Conservation (phyloP, 768 basidiomycete genomes). For the Calocera cornea region DNA sequence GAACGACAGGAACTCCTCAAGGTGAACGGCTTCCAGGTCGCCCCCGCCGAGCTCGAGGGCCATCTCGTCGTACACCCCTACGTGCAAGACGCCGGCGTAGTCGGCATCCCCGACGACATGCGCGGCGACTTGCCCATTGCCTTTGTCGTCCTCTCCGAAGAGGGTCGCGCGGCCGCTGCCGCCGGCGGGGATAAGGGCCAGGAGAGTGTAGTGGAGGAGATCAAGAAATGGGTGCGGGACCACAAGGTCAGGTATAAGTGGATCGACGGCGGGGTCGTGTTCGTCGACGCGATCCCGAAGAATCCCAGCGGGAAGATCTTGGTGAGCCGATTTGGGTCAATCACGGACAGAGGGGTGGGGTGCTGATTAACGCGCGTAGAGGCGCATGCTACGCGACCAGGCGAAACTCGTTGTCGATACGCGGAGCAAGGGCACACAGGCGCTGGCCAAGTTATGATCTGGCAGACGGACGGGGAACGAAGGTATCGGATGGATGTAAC, state of each 20-base stretch:
- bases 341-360: neutral
- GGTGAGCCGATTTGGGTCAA: neutral
- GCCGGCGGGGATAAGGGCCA: constrained; percentile 28
- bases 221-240: constrained; percentile 31
- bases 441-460: neutral
- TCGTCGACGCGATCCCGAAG: constrained; percentile 42
- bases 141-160: constrained; percentile 41
- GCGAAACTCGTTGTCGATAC: constrained; percentile 21
- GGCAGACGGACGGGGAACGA: too few relatives aligned
- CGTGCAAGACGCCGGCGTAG: constrained; percentile 41
- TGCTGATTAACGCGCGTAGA: constrained; percentile 18
- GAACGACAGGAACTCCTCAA: constrained; percentile 16
- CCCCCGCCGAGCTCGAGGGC: constrained; percentile 47
- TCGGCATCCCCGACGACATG: constrained; percentile 53
- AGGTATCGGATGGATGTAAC: too few relatives aligned
- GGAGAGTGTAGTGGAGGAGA: constrained; percentile 24
- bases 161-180: constrained; percentile 15
- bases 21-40: constrained; percentile 50
- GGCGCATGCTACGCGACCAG: constrained; percentile 41
- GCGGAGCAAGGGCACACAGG: too few relatives aligned
- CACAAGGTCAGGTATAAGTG: constrained; percentile 45
- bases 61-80: constrained; percentile 48
- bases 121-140: constrained; percentile 56
- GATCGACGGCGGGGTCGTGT: constrained; percentile 45
- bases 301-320: constrained; percentile 40